Evolutionary conservation across 2,329 filamentous ascomycete genomes (phyloP), one percentile per base, ranked within the genome.

Genomic region (Diaporthe caulivora): DNA sequence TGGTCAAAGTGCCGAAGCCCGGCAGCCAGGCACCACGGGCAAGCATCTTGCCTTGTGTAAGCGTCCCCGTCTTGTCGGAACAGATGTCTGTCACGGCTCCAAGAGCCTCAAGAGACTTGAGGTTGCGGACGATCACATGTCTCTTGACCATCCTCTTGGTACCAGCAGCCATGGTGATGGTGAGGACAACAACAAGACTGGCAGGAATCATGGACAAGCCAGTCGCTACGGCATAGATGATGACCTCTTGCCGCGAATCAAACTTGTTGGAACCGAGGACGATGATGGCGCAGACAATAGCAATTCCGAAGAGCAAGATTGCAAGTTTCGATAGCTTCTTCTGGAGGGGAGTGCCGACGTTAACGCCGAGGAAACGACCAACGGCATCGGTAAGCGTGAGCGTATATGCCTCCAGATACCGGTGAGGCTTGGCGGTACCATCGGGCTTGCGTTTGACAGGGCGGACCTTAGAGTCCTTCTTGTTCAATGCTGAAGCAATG

Each of bases 301-400:
- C 91, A 73, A 92, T 87, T 40, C 83, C 85, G 77, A 93, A 92
- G 1, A 93, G 85, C 1, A 91, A 79, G 4, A 92, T 83, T 10
- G 91, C 91, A 58, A 93, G 85, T 79, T 91, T 90, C 31, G 90
- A 91, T 21, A 93, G 84, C 76, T 91, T 92, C 72, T 88, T 86
- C 79, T 92, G 91, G n/a, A 93, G 84, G 1, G 91, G 92, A 2
- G 91, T 93, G 49, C 92, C 92, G 11, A 91, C 87, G 73, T 87
- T 91, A 72, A 92, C 85, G 57, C 92, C 91, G 1, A 93, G 82
- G 77, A 93, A 92, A 18, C 84, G 83, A n/a, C 89, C 89, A 60
- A 91, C 80, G 10, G 87, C 86, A 79, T 91, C 89, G n/a, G 82
- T 83, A 29, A 84, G 81, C 11, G 88, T 90, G 81, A 84, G 75